These are phyloP conservation scores for Alternaria sp. DNA, from an alignment of 2,329 filamentous ascomycete genomes.

Conservation along the genomic window DNA sequence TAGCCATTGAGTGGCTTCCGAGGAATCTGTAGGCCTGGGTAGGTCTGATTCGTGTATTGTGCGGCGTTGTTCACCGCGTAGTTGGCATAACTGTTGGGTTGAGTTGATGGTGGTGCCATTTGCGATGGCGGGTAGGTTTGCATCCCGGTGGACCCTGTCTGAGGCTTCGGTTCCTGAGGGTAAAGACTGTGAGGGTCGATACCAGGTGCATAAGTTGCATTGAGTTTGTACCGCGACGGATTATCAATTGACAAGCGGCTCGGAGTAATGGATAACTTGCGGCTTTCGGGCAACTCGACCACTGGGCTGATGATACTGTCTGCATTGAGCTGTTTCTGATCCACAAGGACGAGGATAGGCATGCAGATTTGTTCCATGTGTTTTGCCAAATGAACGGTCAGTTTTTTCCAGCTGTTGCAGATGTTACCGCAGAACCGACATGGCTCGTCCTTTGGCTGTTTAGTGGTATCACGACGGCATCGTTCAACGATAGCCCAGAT, in stretches of 20 bases:
- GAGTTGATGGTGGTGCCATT: conserved; percentile 35
- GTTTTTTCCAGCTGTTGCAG: conserved; percentile 87
- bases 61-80: conserved; percentile 31
- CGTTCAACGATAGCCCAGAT: conserved; percentile 81
- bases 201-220: conserved; percentile 43
- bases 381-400: conserved; percentile 90
- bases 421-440: conserved; percentile 87
- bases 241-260: conserved; percentile 44
- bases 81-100: conserved; percentile 33
- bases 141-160: conserved; percentile 40
- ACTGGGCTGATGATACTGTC: conserved; percentile 52
- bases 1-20: conserved; percentile 43
- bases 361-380: conserved; percentile 94
- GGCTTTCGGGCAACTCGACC: conserved; percentile 47
- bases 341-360: conserved; percentile 68
- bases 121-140: conserved; percentile 53
- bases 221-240: conserved; percentile 42
- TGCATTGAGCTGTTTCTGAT: conserved; percentile 51
- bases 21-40: conserved; percentile 46
- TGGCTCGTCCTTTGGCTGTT: conserved; percentile 74
- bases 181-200: conserved; percentile 44
- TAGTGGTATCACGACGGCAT: conserved; percentile 75
- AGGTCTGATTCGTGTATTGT: conserved; percentile 43
- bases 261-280: conserved; percentile 43
- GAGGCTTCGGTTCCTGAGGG: conserved; percentile 33